Conservation (phyloP, 2,329 filamentous ascomycete species). For the Cryphonectria japonica region DNA sequence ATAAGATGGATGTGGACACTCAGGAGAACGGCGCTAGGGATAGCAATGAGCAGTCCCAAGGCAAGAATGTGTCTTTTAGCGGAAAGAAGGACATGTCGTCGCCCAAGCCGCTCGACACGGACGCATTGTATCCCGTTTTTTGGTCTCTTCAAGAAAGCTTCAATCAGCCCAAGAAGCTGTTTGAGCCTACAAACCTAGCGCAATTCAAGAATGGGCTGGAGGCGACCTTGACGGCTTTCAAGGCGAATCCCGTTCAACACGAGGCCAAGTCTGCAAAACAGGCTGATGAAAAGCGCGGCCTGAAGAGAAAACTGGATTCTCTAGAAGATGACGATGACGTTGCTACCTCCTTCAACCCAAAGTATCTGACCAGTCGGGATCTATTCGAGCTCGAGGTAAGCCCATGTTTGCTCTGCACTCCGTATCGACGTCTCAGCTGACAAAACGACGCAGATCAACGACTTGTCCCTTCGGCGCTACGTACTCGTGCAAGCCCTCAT, state of each 20-base stretch:
- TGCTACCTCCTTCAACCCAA: constrained; percentile 86
- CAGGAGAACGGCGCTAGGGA: constrained; percentile 44
- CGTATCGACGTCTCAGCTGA: constrained; percentile 24
- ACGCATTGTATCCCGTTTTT: constrained; percentile 85
- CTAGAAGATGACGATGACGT: constrained; percentile 63
- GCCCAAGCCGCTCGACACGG: constrained; percentile 64
- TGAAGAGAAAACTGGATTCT: constrained; percentile 70
- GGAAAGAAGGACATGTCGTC: constrained; percentile 45
- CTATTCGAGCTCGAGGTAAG: constrained; percentile 90
- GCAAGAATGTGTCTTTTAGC: constrained; percentile 51
- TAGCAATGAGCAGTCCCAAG: constrained; percentile 38
- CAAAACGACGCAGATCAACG: constrained; percentile 69
- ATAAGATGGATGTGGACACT: constrained; percentile 70
- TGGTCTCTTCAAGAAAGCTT: constrained; percentile 94
- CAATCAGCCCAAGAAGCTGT: constrained; percentile 84
- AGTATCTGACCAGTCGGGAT: constrained; percentile 96
- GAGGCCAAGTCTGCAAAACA: constrained; percentile 53
- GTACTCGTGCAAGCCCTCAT: constrained; percentile 95
- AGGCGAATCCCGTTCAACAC: constrained; percentile 54
- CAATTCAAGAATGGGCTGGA: constrained; percentile 81
- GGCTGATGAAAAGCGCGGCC: constrained; percentile 65
- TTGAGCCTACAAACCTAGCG: constrained; percentile 71
- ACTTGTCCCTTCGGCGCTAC: constrained; percentile 91
- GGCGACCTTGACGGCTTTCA: constrained; percentile 62
- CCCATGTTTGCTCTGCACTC: too few species aligned